Evolutionary conservation across 2,329 filamentous ascomycete species (phyloP), one percentile per base, ranked within the genome.

Genomic region (Trichoderma gracile): DNA sequence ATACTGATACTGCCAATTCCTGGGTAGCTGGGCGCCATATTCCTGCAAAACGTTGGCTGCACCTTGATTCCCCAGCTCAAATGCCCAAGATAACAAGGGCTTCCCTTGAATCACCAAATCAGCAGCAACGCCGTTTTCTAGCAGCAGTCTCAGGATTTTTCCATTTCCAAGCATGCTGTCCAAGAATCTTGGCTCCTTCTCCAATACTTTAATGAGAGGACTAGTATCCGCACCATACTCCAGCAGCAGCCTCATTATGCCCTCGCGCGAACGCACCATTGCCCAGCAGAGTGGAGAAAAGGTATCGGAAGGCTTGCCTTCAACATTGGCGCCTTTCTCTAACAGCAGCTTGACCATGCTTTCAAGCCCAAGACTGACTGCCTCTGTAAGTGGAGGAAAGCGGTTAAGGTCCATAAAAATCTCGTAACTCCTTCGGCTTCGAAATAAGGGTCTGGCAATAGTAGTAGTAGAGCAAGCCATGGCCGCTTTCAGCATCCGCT

Each of bases 271-370:
- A 4, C 47, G 0, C 6, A 10, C 0, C 7, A 33, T 30, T 5
- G 47, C 25, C 15, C 5, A 17, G 14, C 2, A 2, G 12, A 49
- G 43, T 42, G 27, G 5, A 15, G 50, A 3, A 0, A 2, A 8
- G 10, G 14, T 10, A n/a, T 14, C 15, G 19, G 3, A 3, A 10
- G 19, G 10, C 2, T 45, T 30, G 9, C 30, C 30, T 33, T 33
- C 30, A 19, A 33, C 17, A 4, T 57, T 25, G 8, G 54, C 65
- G 14, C 52, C 52, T 2, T 42, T 53, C 5, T 54, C 65, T 14
- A 64, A 14, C 4, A 66, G 38, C 15, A 27, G n/a, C 50, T 45
- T 61, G 12, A 23, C 30, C 3, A 65, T 19, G 23, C 15, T 42
- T 49, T 40, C 38, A n/a, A 5, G 4, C 12, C 19, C 23, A 30